phyloP scores from a whole-genome alignment of 768 basidiomycete genomes.

The Daedalea quercina region DNA sequence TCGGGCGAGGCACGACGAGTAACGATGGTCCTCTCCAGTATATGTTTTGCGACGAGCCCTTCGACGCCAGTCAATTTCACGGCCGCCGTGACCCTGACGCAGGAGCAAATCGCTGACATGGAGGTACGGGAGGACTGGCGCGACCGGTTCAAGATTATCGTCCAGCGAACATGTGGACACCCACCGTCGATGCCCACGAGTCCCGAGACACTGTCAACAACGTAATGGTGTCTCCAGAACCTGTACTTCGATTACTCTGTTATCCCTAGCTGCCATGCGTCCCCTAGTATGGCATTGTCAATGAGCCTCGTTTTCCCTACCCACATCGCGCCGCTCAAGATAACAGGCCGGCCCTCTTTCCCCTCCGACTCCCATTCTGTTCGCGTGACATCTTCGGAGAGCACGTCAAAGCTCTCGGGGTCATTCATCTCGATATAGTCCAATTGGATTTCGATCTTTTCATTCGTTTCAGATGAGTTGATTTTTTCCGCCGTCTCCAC shows the following conservation, averaged over 20 bases:
- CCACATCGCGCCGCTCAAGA: constrained; percentile 84
- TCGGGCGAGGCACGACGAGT: not conserved
- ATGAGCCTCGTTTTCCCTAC: constrained; percentile 86
- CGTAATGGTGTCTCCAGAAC: not conserved
- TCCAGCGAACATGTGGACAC: not conserved
- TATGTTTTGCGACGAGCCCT: not conserved
- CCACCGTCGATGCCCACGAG: not conserved
- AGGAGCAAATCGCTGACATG: not conserved
- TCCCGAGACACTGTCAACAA: not conserved
- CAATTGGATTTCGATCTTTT: constrained; percentile 47
- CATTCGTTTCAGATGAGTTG: constrained; percentile 18
- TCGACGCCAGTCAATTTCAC: not conserved
- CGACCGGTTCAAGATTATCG: not conserved
- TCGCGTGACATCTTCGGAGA: constrained; percentile 30
- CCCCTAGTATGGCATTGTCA: constrained; percentile 82
- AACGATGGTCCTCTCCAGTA: not conserved
- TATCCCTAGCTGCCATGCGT: constrained; percentile 24
- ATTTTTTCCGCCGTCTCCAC: constrained; percentile 20
- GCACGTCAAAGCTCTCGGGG: constrained; percentile 60
- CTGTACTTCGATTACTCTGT: not conserved
- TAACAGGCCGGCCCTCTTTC: constrained; percentile 34
- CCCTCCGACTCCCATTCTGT: constrained; percentile 21
- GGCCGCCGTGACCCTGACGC: not conserved
- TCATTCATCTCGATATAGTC: constrained; percentile 93
- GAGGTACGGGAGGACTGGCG: not conserved